Conservation (phyloP, 2,329 filamentous ascomycete species). For the Capronia americana region DNA sequence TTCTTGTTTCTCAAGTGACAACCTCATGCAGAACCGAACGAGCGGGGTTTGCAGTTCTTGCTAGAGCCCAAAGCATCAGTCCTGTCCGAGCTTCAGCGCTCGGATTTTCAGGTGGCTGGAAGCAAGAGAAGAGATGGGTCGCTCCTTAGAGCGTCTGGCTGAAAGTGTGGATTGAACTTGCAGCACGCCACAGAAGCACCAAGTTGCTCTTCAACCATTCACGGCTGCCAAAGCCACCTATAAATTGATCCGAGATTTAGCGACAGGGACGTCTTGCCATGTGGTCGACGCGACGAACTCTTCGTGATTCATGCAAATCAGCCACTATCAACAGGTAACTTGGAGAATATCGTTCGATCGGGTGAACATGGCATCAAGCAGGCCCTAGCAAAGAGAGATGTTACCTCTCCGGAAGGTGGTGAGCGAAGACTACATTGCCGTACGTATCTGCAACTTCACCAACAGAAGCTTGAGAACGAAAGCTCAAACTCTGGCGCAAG, state of each 20-base stretch:
- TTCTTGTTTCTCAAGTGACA: not conserved
- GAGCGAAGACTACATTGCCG: not conserved
- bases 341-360: not conserved
- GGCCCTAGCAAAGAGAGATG: not conserved
- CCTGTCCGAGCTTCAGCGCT: not conserved
- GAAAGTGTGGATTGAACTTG: not conserved
- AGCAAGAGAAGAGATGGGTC: not conserved
- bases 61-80: not conserved
- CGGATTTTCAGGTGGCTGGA: conserved; percentile 12
- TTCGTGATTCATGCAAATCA: not conserved
- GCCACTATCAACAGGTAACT: not conserved
- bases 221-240: not conserved
- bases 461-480: not conserved
- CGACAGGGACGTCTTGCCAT: not conserved
- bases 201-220: not conserved
- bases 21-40: not conserved
- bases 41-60: not conserved
- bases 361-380: not conserved
- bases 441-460: not conserved
- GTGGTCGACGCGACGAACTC: not conserved
- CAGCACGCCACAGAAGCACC: not conserved
- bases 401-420: not conserved
- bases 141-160: not conserved
- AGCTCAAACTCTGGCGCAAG: not conserved
- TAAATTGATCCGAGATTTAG: not conserved